Base-by-base conservation (phyloP, 306 rosid species). In the Arachis stenosperma region DNA sequence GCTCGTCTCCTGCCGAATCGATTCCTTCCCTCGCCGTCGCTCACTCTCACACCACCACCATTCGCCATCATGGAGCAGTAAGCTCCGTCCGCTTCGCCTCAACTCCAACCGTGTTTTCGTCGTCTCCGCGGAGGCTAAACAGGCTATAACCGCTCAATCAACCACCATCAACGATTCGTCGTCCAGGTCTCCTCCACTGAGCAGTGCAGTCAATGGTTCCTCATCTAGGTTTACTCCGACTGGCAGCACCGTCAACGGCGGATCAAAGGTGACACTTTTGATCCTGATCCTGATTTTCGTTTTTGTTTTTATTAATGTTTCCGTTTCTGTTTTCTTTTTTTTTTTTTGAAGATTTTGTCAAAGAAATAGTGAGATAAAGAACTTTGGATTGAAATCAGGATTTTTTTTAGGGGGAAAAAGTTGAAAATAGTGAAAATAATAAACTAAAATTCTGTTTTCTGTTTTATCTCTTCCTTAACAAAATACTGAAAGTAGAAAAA, bases 81-180 rank as follows among this genome's bases (percentile, higher is more conserved):
- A 69, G 55, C 40, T 75, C 70, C 44, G 73, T 58, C 80, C 73
- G 37, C 14, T 81, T 67, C 92, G 87, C 57, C 87, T 64, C 29
- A 92, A 88, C 46, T n/a, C 75, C 9, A 15, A 57, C 8, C 88
- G 84, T 47, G 79, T 89, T 59, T 78, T 76, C 3, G 96, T 95
- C 0, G 95, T 89, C 37, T 82, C 96, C 29, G 73, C 98, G 11
- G 90, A 82, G 7, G 89, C 98, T 8, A 88, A 88, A 69, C 88
- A 93, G 0, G 3, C 82, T 39, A 71, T 51, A 57, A 48, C 71
- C 9, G 68, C 84, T 55, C 76, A 79, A 1, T 44, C 37, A 0
- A 79, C 47, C 29, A 14, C 79, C 33, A 82, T 83, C 56, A 85
- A 84, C 54, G 94, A 89, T 12, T 87, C 90, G 0, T 59, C 74